Percentiles rank a stretch among this genome's conserved stretches.
phyloP scores from a whole-genome alignment of 257 asterid species.

The Petrea volubilis region DNA sequence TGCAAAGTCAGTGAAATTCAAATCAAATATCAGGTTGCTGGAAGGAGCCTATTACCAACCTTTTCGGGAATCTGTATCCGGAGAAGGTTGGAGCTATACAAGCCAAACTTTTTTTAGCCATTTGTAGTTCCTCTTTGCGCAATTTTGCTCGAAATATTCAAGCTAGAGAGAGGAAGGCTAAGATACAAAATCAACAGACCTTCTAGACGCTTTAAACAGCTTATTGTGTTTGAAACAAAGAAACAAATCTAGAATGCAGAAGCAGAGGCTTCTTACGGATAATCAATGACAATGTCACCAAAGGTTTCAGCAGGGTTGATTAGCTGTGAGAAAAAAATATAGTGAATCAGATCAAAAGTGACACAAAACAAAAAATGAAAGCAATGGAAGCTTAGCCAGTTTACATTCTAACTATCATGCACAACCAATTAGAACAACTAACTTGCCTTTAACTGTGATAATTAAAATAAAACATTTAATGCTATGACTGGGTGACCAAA shows the following conservation, averaged over 20 bases:
- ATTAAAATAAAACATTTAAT: not conserved
- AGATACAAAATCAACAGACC: conserved; percentile 14
- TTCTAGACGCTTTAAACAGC: conserved; percentile 4
- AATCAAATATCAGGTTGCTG: conserved; percentile 6
- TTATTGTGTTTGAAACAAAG: not conserved
- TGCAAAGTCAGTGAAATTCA: conserved; percentile 39
- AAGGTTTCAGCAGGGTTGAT: conserved; percentile 99
- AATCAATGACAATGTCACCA: conserved; percentile 98
- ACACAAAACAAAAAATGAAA: conserved; percentile 5
- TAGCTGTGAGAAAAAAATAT: conserved; percentile 52
- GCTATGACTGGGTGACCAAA: conserved; percentile 5
- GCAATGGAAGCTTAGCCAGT: conserved; percentile 15
- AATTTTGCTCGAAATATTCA: conserved; percentile 13
- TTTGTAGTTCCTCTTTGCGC: not conserved
- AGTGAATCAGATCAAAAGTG: conserved; percentile 22
- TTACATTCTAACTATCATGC: not conserved
- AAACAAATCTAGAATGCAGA: conserved; percentile 17
- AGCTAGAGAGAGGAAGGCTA: conserved; percentile 7
- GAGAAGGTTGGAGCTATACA: conserved; percentile 2
- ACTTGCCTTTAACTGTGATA: not conserved
- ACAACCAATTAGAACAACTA: not conserved
- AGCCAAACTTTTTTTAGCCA: not conserved
- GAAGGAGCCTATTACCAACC: not conserved
- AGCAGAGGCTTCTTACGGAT: conserved; percentile 77
- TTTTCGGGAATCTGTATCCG: conserved; percentile 4